Conservation (phyloP, 192 early-diverging fungal species). For the Podila epicladia region DNA sequence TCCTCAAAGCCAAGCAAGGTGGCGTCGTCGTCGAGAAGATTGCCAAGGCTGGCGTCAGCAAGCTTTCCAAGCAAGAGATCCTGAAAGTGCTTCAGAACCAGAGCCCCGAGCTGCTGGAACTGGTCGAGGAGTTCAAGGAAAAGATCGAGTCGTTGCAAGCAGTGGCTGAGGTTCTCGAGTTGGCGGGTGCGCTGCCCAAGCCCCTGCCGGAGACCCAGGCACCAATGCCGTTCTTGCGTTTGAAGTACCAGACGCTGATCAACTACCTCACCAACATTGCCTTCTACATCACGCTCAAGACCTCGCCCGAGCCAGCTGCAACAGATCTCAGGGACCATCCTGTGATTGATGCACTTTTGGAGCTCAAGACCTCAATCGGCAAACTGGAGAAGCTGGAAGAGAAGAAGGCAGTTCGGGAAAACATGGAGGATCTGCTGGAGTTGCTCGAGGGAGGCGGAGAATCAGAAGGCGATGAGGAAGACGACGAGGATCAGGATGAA, state of each 20-base stretch:
- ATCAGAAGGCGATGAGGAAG: slow-evolving; percentile 40
- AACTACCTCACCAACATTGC: slow-evolving; percentile 91
- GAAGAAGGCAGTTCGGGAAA: slow-evolving; percentile 53
- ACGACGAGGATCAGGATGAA: slow-evolving; percentile 21
- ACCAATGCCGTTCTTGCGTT: slow-evolving; percentile 44
- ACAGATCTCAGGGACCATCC: slow-evolving; percentile 79
- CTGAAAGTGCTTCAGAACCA: slow-evolving; percentile 74
- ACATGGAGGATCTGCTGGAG: slow-evolving; percentile 61
- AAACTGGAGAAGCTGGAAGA: slow-evolving; percentile 74
- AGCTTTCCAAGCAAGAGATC: slow-evolving; percentile 68
- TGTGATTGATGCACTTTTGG: slow-evolving; percentile 81
- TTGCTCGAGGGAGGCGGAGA: slow-evolving; percentile 55
- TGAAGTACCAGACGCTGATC: slow-evolving; percentile 61
- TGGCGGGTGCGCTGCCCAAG: slow-evolving; percentile 21
- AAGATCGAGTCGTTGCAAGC: slow-evolving; percentile 50
- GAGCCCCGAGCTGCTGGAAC: slow-evolving; percentile 77
- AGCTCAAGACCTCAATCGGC: slow-evolving; percentile 76
- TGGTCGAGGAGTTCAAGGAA: slow-evolving; percentile 71
- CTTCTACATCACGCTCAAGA: slow-evolving; percentile 84
- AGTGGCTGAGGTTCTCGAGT: slow-evolving; percentile 30
- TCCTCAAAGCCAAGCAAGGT: slow-evolving; percentile 51
- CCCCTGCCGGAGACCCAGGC: slow-evolving; percentile 29
- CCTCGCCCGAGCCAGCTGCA: slow-evolving; percentile 54
- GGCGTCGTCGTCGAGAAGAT: slow-evolving; percentile 50
- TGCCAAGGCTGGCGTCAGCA: slow-evolving; percentile 51